Evolutionary conservation across 306 rosid genomes (phyloP).

Genomic region (Comarum palustre): DNA sequence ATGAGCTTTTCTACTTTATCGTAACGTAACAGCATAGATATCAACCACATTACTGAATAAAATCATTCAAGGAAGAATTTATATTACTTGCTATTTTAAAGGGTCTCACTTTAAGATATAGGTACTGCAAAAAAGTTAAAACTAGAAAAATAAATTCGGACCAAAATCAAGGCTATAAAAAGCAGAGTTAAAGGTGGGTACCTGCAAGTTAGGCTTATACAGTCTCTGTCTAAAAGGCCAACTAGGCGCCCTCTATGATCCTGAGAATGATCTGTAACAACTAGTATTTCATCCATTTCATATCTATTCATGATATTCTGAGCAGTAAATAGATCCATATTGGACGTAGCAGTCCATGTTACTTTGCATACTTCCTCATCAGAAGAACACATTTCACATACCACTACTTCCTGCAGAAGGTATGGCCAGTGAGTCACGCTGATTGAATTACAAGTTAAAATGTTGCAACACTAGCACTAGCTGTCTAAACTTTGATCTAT

Average conservation of each 20-base stretch:
- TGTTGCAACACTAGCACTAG: background rate
- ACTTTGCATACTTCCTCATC: constrained; percentile 53
- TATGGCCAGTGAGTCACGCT: constrained; percentile 28
- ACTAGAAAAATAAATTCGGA: background rate
- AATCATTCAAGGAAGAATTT: background rate
- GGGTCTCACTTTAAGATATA: background rate
- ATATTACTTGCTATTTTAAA: background rate
- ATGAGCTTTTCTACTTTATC: background rate
- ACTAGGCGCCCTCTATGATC: constrained; percentile 53
- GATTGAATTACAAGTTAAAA: constrained; percentile 10
- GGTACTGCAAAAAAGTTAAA: background rate
- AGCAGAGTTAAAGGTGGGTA: constrained; percentile 24
- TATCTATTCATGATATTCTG: constrained; percentile 63
- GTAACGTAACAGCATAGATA: too few relatives aligned
- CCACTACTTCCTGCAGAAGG: constrained; percentile 54
- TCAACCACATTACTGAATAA: too few relatives aligned
- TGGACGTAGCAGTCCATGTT: constrained; percentile 77
- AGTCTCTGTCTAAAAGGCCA: constrained; percentile 73
- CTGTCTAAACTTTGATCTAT: background rate
- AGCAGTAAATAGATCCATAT: constrained; percentile 71
- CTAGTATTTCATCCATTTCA: constrained; percentile 59
- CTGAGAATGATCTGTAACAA: constrained; percentile 47
- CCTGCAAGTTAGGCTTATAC: constrained; percentile 85
- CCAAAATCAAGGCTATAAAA: background rate
- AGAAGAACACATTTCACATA: constrained; percentile 73